phyloP scores from a whole-genome alignment of 2,329 filamentous ascomycete species.

The Colletotrichum tofieldiae region DNA sequence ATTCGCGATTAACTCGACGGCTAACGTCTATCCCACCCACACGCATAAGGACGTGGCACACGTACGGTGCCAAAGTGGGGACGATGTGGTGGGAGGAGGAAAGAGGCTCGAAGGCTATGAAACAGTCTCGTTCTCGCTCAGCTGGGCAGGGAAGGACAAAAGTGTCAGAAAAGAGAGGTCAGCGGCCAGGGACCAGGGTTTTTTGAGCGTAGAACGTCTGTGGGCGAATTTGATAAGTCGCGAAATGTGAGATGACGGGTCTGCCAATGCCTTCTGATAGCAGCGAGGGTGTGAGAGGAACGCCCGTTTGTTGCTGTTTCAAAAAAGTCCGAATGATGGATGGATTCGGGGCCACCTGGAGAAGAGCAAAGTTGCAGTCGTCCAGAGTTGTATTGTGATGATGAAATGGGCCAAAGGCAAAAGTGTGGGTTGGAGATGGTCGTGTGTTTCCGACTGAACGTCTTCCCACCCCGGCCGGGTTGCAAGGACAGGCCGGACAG shows the following conservation, averaged over 20 bases:
- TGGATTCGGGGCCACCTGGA: neutral
- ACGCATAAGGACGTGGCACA: neutral
- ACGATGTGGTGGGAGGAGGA: neutral
- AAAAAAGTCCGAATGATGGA: conserved; percentile 7
- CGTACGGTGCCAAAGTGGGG: neutral
- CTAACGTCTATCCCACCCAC: conserved; percentile 2
- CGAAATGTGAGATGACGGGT: conserved; percentile 30
- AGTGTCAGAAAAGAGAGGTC: neutral
- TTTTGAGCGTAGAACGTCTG: neutral
- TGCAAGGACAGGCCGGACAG: conserved; percentile 23
- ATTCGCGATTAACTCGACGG: conserved; percentile 13
- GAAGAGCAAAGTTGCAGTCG: conserved; percentile 4
- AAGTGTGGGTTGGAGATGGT: conserved; percentile 19
- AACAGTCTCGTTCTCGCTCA: conserved; percentile 40
- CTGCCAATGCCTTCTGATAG: neutral
- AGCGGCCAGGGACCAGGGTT: conserved; percentile 12
- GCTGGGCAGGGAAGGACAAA: conserved; percentile 4
- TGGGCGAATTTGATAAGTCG: neutral
- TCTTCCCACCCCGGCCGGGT: conserved; percentile 16
- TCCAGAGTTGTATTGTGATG: neutral
- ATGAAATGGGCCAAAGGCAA: conserved; percentile 26
- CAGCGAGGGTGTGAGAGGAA: conserved; percentile 9
- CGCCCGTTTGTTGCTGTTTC: conserved; percentile 25
- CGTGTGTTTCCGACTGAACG: conserved; percentile 36
- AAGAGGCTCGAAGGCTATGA: conserved; percentile 24